phyloP scores from a whole-genome alignment of 345 rosid genomes.

The Camelina neglecta region DNA sequence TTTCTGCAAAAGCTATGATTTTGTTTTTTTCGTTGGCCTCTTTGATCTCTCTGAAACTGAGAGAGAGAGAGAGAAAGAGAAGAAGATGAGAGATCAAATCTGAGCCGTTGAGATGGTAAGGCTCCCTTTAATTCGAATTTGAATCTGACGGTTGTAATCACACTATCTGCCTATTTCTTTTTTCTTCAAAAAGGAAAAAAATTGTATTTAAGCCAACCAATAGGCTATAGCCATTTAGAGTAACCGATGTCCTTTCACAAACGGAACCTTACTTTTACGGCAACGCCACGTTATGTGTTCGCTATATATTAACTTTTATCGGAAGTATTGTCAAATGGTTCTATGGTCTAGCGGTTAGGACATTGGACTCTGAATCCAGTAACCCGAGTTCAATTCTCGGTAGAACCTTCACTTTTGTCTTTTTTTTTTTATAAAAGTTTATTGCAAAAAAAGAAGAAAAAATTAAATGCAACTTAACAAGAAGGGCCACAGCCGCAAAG shows the following conservation, averaged over 20 bases:
- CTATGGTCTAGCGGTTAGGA: constrained; percentile 85
- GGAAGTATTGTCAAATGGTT: accelerated
- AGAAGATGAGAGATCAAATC: constrained; percentile 32
- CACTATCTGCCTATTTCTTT: not conserved
- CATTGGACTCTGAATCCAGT: constrained; percentile 98
- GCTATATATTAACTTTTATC: not conserved
- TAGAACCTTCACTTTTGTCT: constrained; percentile 54
- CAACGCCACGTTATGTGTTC: accelerated
- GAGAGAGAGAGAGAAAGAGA: constrained; percentile 24
- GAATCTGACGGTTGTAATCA: constrained; percentile 46
- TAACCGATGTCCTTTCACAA: not conserved
- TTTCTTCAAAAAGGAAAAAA: not conserved
- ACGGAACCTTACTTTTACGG: not conserved
- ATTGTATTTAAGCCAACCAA: constrained; percentile 26
- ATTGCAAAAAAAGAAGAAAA: not conserved
- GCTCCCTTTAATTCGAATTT: constrained; percentile 39
- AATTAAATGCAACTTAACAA: not conserved
- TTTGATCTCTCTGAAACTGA: constrained; percentile 27
- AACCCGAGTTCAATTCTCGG: constrained; percentile 99
- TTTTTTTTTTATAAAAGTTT: not conserved
- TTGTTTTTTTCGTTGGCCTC: constrained; percentile 46
- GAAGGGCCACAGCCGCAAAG: not conserved
- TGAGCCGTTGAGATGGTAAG: constrained; percentile 39
- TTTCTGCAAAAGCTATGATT: constrained; percentile 47
- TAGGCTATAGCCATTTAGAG: constrained; percentile 1